Percentiles rank a stretch among this genome's conserved stretches.
Evolutionary conservation across 148 eudicot species (phyloP).

Genomic region (Polygonum aviculare): DNA sequence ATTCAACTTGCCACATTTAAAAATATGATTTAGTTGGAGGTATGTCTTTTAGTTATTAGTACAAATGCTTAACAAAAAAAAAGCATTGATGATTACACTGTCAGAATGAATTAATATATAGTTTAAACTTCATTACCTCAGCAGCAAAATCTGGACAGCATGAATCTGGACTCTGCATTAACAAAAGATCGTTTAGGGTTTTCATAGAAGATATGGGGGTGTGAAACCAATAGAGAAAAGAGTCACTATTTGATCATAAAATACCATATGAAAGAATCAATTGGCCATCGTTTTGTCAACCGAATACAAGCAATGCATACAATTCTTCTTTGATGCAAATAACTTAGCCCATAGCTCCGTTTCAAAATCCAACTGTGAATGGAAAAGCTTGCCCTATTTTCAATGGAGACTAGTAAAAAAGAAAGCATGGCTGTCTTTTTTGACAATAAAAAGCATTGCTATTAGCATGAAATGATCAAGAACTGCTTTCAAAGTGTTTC

Average conservation of each 20-base stretch:
- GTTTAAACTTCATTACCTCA: slow-evolving; percentile 24
- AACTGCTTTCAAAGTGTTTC: background rate
- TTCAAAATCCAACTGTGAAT: background rate
- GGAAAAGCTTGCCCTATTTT: background rate
- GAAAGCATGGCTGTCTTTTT: background rate
- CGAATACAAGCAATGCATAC: background rate
- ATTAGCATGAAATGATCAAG: background rate
- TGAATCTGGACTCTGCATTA: slow-evolving; percentile 32
- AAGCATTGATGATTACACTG: background rate
- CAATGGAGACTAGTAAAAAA: background rate
- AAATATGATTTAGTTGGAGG: too few relatives aligned
- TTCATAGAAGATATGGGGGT: background rate
- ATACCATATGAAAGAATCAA: background rate
- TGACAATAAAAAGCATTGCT: background rate
- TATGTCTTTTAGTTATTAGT: too few relatives aligned
- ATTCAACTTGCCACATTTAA: too few relatives aligned
- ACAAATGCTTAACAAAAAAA: background rate
- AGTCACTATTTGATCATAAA: background rate
- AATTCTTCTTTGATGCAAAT: background rate
- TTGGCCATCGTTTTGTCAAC: background rate
- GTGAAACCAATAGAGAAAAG: background rate
- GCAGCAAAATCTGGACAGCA: slow-evolving; percentile 46
- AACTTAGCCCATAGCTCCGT: background rate
- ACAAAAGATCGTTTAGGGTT: slow-evolving; percentile 11
- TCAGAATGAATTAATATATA: slow-evolving; percentile 2